These are phyloP conservation scores for Russula abietina DNA, from an alignment of 768 basidiomycete species.

Conservation along the genomic window DNA sequence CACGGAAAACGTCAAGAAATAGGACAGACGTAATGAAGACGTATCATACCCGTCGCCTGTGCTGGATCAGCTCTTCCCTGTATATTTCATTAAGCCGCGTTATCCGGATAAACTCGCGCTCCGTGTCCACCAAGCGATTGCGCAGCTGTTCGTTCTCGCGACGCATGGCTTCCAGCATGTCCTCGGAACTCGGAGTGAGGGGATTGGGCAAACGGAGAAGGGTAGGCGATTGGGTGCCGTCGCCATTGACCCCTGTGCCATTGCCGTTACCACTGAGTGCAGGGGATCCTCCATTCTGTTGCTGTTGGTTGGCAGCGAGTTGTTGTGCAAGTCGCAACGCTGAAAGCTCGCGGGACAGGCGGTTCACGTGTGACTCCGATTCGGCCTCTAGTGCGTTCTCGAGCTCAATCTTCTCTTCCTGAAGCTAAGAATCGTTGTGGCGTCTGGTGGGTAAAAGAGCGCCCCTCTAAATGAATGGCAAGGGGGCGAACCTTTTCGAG, in stretches of 20 bases:
- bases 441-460: slow-evolving; percentile 1
- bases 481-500: slow-evolving; percentile 60
- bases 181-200: slow-evolving; percentile 40
- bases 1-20: too few relatives aligned
- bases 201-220: slow-evolving; percentile 29
- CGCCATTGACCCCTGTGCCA: slow-evolving; percentile 26
- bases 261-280: not conserved
- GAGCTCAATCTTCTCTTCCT: slow-evolving; percentile 78
- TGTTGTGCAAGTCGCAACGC: slow-evolving; percentile 57
- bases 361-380: slow-evolving; percentile 78
- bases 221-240: slow-evolving; percentile 22
- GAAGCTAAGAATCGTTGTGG: slow-evolving; percentile 43
- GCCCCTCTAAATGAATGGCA: not conserved
- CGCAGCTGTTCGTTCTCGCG: slow-evolving; percentile 75
- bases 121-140: slow-evolving; percentile 60
- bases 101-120: slow-evolving; percentile 70
- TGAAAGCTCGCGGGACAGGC: slow-evolving; percentile 63
- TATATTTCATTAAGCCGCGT: slow-evolving; percentile 76
- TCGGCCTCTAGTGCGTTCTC: slow-evolving; percentile 82
- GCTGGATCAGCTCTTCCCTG: slow-evolving; percentile 76
- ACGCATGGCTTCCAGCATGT: slow-evolving; percentile 69
- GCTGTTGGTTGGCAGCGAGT: slow-evolving; percentile 30
- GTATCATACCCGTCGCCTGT: slow-evolving; percentile 54
- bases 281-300: slow-evolving; percentile 28
- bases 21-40: slow-evolving; percentile 27